phyloP scores from a whole-genome alignment of 23 red algal species.

The Gracilaria gracilis region DNA sequence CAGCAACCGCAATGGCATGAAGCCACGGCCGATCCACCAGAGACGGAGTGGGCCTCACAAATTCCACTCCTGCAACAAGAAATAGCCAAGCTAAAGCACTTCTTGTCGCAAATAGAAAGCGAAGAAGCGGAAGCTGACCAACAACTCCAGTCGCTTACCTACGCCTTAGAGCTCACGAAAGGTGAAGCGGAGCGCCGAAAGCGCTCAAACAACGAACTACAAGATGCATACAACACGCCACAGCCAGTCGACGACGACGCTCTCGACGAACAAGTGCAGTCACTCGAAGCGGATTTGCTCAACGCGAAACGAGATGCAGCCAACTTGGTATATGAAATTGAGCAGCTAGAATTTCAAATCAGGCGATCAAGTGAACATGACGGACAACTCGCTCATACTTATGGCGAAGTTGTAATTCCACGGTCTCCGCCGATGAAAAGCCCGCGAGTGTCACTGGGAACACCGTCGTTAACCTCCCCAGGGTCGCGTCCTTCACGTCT shows the following conservation, averaged over 20 bases:
- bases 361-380: conserved; percentile 4
- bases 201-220: conserved; percentile 57
- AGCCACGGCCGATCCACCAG: conserved; percentile 24
- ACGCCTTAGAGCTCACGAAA: conserved; percentile 54
- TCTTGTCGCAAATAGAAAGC: conserved; percentile 21
- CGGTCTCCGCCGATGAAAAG: conserved; percentile 2
- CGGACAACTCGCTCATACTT: not conserved
- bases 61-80: conserved; percentile 44
- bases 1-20: not conserved
- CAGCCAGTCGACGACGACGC: not conserved
- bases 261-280: conserved; percentile 17
- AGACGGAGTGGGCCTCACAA: conserved; percentile 29
- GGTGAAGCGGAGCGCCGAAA: conserved; percentile 33
- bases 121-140: conserved; percentile 50
- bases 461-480: conserved; percentile 32
- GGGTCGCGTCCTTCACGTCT: conserved; percentile 13
- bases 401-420: not conserved
- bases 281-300: conserved; percentile 51
- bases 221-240: conserved; percentile 20
- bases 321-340: conserved; percentile 52
- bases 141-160: conserved; percentile 49
- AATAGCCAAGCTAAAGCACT: conserved; percentile 7
- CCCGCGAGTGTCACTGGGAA: not conserved
- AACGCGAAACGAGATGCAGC: conserved; percentile 68
- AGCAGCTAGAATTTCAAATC: conserved; percentile 56